A percentile compares a stretch with the other conserved stretches of the same genome.
Conservation (phyloP, 1,284 basidiomycete genomes). For the Wallemia hederae region DNA sequence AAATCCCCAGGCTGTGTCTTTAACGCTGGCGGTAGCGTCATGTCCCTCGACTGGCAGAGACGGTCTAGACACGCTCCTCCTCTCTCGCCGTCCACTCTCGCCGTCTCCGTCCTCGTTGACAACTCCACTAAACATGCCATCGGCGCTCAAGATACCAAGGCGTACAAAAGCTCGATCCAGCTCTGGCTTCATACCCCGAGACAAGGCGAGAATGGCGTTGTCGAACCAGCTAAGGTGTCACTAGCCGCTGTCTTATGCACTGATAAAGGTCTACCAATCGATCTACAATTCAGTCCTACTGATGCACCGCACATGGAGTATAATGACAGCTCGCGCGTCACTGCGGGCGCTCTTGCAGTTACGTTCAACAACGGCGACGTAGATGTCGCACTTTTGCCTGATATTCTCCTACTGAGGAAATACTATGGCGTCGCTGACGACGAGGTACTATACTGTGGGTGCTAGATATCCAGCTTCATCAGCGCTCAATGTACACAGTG, state of each 20-base stretch:
- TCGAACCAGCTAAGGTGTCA: not conserved
- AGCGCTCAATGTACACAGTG: not conserved
- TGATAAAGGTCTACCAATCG: not conserved
- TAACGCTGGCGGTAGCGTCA: slow-evolving; percentile 12
- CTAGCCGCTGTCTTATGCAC: not conserved
- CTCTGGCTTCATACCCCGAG: not conserved
- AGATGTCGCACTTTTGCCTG: not conserved
- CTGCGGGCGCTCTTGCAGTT: not conserved
- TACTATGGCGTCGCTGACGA: not conserved
- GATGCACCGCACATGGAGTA: not conserved
- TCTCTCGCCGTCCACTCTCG: not conserved
- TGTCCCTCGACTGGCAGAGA: slow-evolving; percentile 8
- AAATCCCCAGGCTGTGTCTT: slow-evolving; percentile 11
- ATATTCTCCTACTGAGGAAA: not conserved
- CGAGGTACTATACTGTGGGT: not conserved
- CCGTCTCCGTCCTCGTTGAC: not conserved
- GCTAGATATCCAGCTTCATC: not conserved
- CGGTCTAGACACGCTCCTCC: not conserved
- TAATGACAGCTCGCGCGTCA: not conserved
- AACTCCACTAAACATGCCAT: not conserved
- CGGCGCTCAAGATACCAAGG: not conserved
- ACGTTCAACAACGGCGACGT: not conserved
- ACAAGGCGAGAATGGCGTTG: too few species aligned
- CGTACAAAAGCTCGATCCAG: not conserved
- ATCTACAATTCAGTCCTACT: not conserved